These are phyloP conservation scores for Eutrema japonicum DNA, from an alignment of 345 rosid species.

Conservation along the genomic window DNA sequence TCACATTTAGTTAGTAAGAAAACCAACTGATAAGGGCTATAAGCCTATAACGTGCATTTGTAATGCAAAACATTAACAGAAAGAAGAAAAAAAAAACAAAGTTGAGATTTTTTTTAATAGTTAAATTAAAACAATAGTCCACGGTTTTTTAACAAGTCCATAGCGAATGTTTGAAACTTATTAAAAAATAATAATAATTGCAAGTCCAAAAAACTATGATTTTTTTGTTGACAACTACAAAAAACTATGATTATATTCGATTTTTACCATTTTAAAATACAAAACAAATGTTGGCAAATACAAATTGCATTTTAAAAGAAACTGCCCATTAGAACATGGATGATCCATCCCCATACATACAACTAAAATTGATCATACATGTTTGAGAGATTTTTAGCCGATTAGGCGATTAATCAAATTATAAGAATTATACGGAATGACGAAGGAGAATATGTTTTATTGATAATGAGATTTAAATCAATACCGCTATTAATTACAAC, in stretches of 20 bases:
- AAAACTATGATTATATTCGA: neutral
- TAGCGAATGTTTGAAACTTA: conserved; percentile 3
- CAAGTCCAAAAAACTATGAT: neutral
- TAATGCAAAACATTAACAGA: conserved; percentile 25
- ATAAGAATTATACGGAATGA: no score
- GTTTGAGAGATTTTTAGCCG: no score
- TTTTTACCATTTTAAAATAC: neutral
- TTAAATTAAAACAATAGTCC: conserved; percentile 28
- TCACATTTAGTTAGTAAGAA: neutral
- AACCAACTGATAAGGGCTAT: neutral
- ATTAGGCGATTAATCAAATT: no score
- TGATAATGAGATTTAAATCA: no score
- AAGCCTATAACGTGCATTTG: conserved; percentile 34
- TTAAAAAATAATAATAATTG: neutral
- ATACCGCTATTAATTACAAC: no score
- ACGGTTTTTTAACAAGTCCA: conserved; percentile 29
- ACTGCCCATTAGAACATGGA: neutral
- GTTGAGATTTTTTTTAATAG: conserved; percentile 5
- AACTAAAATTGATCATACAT: no score
- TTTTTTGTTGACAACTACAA: no score
- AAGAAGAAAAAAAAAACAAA: neutral
- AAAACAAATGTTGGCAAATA: neutral
- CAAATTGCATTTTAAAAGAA: neutral
- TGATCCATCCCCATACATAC: neutral
- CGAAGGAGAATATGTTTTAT: no score